A percentile compares a stretch with the other conserved stretches of the same genome.
These are phyloP conservation scores for Ogataea parapolymorpha DNA, from an alignment of 805 yeast species.

Conservation along the genomic window DNA sequence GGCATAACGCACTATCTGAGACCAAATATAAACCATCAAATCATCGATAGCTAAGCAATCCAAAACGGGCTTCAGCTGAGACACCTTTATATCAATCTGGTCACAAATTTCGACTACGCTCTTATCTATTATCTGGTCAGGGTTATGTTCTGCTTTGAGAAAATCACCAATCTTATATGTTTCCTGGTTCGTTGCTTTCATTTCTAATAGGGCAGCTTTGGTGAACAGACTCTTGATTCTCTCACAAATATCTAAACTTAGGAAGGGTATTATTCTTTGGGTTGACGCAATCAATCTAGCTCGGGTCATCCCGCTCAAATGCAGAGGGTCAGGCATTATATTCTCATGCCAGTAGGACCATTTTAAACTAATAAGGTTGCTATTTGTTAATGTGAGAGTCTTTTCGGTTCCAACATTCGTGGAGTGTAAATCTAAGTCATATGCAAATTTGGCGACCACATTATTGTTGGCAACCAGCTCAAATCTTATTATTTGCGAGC, in stretches of 20 bases:
- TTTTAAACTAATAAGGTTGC: no score
- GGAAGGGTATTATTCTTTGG: no score
- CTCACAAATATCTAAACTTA: slow-evolving; percentile 3
- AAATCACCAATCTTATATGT: slow-evolving; percentile 14
- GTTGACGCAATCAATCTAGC: no score
- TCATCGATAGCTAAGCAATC: slow-evolving; percentile 15
- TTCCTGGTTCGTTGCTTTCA: slow-evolving; percentile 4
- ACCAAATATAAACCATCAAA: slow-evolving; percentile 14
- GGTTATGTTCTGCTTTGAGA: slow-evolving; percentile 11
- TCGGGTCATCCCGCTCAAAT: no score
- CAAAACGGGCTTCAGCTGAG: slow-evolving; percentile 7
- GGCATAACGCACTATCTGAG: slow-evolving; percentile 11
- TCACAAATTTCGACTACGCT: slow-evolving; percentile 8
- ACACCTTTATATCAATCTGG: slow-evolving; percentile 7
- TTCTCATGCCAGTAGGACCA: no score
- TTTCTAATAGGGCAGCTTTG: slow-evolving; percentile 5
- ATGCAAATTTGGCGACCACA: neutral
- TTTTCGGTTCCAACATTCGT: no score
- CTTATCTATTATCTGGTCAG: slow-evolving; percentile 9
- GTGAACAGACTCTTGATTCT: slow-evolving; percentile 10
- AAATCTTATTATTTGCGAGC: neutral
- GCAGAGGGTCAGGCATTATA: no score
- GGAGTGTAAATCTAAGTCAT: slow-evolving; percentile 1
- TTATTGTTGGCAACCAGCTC: neutral
- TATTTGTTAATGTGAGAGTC: no score